Evolutionary conservation across 2,329 filamentous ascomycete species (phyloP), one percentile per base, ranked within the genome.

Genomic region (Chaetomiaceae sp.): DNA sequence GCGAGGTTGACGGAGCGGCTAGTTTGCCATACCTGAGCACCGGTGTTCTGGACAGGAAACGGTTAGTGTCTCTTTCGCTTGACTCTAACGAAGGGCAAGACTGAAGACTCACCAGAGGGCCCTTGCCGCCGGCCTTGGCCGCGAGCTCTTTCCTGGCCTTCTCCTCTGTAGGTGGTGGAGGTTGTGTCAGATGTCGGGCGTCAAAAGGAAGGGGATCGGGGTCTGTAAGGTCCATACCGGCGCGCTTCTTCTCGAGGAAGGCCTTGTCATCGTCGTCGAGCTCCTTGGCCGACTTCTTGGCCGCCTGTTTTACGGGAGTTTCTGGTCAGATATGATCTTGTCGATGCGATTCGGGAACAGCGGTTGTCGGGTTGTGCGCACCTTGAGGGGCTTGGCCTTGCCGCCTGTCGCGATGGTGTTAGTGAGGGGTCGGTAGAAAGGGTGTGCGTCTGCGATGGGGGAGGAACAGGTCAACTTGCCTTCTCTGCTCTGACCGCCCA

Each of bases 181-280:
- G 23, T 11, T 25, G 3, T 1, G 40, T 44, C 38, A 52, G 38
- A 12, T 14, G 19, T 15, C 14, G 4, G 39, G 29, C n/a, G 22
- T 17, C 11, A 23, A 9, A 5, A 22, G 8, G 11, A 27, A 22
- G 12, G 29, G 15, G 20, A 9, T 14, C 12, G 19, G 5, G n/a
- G 22, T 27, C 15, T 14, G 29, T 19, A 0, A 12, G 25, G 19
- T 36, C 63, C 78, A 12, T 51, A 95, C 91, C 89, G 55, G 88
- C 89, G 65, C 78, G 83, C 77, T 91, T 87, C 84, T 91, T 95
- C 71, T 87, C 83, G 67, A 84, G 85, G 80, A 80, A 91, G 6
- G 89, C 90, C 69, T 85, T 72, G 61, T 96, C 91, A 40, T 95
- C 90, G 0, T 96, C 91, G 69, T 96, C 91, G 54, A 91, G 72